These are phyloP conservation scores for Fraxinus anomala DNA, from an alignment of 257 asterid genomes.

Conservation along the genomic window DNA sequence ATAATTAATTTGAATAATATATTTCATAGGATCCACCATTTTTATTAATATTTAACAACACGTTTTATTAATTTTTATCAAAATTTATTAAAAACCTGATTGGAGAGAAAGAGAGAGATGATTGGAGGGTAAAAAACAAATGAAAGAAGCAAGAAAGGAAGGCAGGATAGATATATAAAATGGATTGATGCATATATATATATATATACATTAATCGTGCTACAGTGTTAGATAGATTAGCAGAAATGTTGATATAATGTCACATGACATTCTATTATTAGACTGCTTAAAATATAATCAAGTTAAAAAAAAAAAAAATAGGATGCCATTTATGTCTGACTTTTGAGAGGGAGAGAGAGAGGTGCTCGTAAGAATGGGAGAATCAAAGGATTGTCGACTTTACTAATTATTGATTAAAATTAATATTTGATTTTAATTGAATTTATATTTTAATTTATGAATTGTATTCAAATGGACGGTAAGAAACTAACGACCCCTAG, in stretches of 20 bases:
- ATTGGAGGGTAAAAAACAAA: not conserved
- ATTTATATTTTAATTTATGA: no score
- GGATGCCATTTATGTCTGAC: not conserved
- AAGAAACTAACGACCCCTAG: no score
- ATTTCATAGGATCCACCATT: no score
- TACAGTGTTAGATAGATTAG: no score
- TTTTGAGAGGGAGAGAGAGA: constrained; percentile 2
- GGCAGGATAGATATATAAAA: not conserved
- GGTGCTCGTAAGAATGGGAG: constrained; percentile 30
- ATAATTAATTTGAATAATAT: no score
- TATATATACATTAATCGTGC: no score
- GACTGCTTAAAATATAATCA: no score
- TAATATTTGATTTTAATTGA: not conserved
- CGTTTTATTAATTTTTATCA: no score
- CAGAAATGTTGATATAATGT: no score
- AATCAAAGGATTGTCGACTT: constrained; percentile 44
- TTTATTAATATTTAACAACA: no score
- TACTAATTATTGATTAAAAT: constrained; percentile 11
- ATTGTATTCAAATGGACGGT: constrained; percentile 28
- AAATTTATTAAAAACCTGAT: no score
- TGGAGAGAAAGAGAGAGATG: not conserved
- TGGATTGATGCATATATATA: not conserved
- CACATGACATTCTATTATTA: no score
- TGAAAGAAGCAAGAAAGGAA: not conserved
- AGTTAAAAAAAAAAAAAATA: not conserved